Evolutionary conservation across 495 filamentous ascomycete genomes (phyloP).

Genomic region (Aspergillus baeticus): DNA sequence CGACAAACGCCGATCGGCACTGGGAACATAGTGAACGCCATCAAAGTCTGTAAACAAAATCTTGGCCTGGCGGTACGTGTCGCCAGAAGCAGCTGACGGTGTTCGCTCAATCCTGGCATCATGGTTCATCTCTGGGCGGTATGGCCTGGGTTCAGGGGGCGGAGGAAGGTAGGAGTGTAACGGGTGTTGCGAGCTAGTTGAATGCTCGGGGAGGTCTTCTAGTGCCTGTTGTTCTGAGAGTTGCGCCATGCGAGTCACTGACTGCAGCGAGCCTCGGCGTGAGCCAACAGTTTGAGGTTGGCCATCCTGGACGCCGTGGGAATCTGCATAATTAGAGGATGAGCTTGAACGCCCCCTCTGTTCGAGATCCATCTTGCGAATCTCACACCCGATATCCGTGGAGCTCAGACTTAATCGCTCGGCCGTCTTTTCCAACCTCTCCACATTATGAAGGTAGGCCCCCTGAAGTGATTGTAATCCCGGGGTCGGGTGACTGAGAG

Average conservation of each 20-base stretch:
- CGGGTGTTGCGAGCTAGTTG: constrained; percentile 35
- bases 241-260: constrained; percentile 52
- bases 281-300: constrained; percentile 47
- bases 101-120: constrained; percentile 35
- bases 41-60: constrained; percentile 88
- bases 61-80: constrained; percentile 67
- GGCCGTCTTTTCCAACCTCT: constrained; percentile 77
- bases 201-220: constrained; percentile 28
- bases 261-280: constrained; percentile 60
- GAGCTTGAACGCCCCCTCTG: constrained; percentile 60
- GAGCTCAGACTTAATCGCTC: constrained; percentile 76
- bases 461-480: constrained; percentile 73
- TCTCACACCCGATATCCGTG: constrained; percentile 77
- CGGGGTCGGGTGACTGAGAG: constrained; percentile 72
- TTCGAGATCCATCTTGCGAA: constrained; percentile 74
- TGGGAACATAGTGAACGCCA: constrained; percentile 76
- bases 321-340: constrained; percentile 56
- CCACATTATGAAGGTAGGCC: constrained; percentile 74
- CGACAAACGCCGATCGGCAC: constrained; percentile 36
- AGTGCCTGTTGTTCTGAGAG: constrained; percentile 48
- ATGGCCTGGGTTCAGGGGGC: constrained; percentile 26
- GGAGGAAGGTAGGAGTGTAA: constrained; percentile 27
- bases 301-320: constrained; percentile 10
- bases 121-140: constrained; percentile 9
- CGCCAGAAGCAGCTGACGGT: constrained; percentile 57